Evolutionary conservation across 805 yeast genomes (phyloP).

Genomic region (Saturnispora serradocipensis): DNA sequence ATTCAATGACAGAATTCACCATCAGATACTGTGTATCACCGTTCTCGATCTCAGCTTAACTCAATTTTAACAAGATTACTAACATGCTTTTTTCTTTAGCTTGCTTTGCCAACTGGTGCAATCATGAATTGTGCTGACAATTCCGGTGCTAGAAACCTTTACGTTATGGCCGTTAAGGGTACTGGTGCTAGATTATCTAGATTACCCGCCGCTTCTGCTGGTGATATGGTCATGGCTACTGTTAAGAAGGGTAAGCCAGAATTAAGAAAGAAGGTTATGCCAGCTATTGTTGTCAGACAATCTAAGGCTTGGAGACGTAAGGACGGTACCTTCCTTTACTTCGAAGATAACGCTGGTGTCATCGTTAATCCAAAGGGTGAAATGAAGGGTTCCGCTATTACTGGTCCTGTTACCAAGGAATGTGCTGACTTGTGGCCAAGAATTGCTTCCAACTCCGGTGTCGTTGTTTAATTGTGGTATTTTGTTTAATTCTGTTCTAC

Average conservation of each 20-base stretch:
- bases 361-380: conserved; percentile 99
- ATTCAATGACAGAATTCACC: no score
- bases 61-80: conserved; percentile 7
- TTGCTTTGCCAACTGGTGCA: conserved; percentile 99
- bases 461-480: conserved; percentile 71
- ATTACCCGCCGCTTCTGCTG: conserved; percentile 99
- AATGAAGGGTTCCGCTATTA: conserved; percentile 99
- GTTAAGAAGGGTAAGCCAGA: conserved; percentile 99
- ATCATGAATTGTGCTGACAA: conserved; percentile 99
- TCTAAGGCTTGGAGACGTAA: conserved; percentile 99
- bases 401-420: conserved; percentile 99
- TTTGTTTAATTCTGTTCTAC: conserved; percentile 8
- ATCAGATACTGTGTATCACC: no score
- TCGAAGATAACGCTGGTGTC: conserved; percentile 99
- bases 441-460: conserved; percentile 99
- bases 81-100: conserved; percentile 37
- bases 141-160: conserved; percentile 99
- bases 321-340: conserved; percentile 99
- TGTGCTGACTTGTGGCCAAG: conserved; percentile 99
- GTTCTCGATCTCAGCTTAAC: not conserved
- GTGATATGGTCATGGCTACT: conserved; percentile 99
- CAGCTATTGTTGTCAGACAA: conserved; percentile 99
- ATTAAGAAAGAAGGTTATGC: conserved; percentile 99
- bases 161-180: conserved; percentile 98
- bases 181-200: conserved; percentile 99